These are phyloP conservation scores for Eimeria maxima DNA, from an alignment of 169 alveolate genomes.

Conservation along the genomic window DNA sequence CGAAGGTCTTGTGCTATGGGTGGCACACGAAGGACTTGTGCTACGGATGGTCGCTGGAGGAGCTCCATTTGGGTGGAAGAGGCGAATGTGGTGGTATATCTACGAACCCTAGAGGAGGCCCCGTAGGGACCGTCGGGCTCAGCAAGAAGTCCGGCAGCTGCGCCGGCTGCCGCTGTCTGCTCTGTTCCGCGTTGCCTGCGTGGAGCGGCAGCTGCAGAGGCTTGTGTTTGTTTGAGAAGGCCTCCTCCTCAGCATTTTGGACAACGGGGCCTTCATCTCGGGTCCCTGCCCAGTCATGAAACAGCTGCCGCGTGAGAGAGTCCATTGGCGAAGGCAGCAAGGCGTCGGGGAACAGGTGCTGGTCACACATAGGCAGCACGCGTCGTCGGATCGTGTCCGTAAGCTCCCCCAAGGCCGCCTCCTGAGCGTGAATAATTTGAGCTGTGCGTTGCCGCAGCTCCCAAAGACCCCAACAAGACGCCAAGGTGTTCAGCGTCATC, in stretches of 20 bases:
- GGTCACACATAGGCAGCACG: slow-evolving; percentile 24
- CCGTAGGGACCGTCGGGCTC: slow-evolving; percentile 18
- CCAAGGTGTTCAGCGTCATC: slow-evolving; percentile 40
- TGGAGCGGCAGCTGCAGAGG: slow-evolving; percentile 20
- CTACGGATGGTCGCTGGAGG: slow-evolving; percentile 31
- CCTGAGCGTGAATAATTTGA: slow-evolving; percentile 54
- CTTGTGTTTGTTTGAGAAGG: neutral
- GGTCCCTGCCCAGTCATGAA: slow-evolving; percentile 3
- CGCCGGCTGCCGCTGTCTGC: slow-evolving; percentile 20
- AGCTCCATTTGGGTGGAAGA: slow-evolving; percentile 30
- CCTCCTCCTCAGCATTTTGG: neutral
- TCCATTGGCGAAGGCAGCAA: slow-evolving; percentile 34
- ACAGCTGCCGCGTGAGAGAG: slow-evolving; percentile 11
- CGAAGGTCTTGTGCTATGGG: neutral
- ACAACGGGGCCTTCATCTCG: neutral
- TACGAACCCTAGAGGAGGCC: neutral
- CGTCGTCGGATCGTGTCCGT: slow-evolving; percentile 25
- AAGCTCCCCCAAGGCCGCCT: slow-evolving; percentile 69
- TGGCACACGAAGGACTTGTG: neutral
- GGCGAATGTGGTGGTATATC: slow-evolving; percentile 5
- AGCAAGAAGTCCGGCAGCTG: slow-evolving; percentile 52
- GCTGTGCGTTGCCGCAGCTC: slow-evolving; percentile 51
- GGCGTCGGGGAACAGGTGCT: slow-evolving; percentile 12
- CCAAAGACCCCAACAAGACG: slow-evolving; percentile 50
- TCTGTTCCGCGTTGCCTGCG: neutral